These are phyloP conservation scores for Nothopassalora personata DNA, from an alignment of 2,329 filamentous ascomycete species.

Conservation along the genomic window DNA sequence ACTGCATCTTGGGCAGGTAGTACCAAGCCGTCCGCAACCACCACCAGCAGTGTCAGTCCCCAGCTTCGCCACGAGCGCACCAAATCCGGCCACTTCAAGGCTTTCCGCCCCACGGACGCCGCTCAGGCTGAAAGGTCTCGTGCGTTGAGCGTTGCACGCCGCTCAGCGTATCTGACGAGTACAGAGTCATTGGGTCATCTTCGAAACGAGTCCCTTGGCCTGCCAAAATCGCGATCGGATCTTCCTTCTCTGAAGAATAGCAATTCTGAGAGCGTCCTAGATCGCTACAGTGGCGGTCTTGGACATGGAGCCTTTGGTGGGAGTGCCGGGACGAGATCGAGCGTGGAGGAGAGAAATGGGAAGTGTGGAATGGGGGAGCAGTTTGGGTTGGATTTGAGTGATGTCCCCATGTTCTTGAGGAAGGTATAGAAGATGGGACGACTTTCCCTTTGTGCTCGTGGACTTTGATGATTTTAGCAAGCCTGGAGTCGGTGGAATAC, in stretches of 20 bases:
- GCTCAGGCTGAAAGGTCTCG: slow-evolving; percentile 25
- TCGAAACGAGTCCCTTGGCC: not conserved
- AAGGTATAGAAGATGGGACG: slow-evolving; percentile 5
- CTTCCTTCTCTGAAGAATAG: slow-evolving; percentile 8
- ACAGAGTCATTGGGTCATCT: not conserved
- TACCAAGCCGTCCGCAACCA: slow-evolving; percentile 1
- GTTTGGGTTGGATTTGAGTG: slow-evolving; percentile 37
- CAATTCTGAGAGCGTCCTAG: slow-evolving; percentile 11
- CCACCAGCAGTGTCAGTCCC: not conserved
- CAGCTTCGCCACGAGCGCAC: slow-evolving; percentile 14
- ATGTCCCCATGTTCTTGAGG: slow-evolving; percentile 37
- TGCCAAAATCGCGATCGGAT: not conserved
- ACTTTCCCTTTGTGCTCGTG: not conserved
- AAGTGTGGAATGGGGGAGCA: slow-evolving; percentile 32
- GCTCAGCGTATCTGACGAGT: slow-evolving; percentile 3
- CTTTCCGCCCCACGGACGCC: slow-evolving; percentile 24
- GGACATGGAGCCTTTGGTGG: slow-evolving; percentile 32
- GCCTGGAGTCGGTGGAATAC: not conserved
- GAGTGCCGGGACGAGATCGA: slow-evolving; percentile 33
- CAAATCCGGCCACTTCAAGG: slow-evolving; percentile 18
- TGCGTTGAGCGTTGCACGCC: slow-evolving; percentile 18
- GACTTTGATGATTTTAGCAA: not conserved
- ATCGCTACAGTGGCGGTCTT: slow-evolving; percentile 35
- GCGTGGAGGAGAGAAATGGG: slow-evolving; percentile 23
- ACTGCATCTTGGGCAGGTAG: slow-evolving; percentile 6